Conservation (phyloP, 306 rosid genomes). For the Quercus engelmannii region DNA sequence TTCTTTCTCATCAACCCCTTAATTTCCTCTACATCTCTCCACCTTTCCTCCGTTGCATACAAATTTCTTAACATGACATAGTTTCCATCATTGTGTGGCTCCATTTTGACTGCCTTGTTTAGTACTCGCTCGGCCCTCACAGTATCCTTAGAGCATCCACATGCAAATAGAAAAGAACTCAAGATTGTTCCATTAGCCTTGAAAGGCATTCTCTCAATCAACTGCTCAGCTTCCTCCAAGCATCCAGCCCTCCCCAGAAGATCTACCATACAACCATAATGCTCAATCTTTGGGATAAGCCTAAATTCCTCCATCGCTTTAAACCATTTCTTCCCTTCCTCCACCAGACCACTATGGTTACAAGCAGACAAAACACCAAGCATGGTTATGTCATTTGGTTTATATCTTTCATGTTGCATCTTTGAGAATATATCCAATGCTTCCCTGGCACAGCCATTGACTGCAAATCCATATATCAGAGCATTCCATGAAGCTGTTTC, state of each 20-base stretch:
- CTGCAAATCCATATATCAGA: constrained; percentile 64
- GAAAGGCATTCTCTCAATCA: constrained; percentile 59
- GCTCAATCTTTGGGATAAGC: constrained; percentile 61
- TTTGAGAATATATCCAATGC: constrained; percentile 47
- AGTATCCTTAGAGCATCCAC: constrained; percentile 51
- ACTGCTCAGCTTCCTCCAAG: constrained; percentile 65
- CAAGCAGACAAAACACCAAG: constrained; percentile 61
- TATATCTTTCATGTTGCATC: constrained; percentile 38
- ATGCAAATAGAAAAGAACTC: constrained; percentile 63
- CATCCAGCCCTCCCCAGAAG: constrained; percentile 69
- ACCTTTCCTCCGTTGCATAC: constrained; percentile 51
- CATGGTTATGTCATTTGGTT: constrained; percentile 55
- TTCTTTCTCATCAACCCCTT: constrained; percentile 48
- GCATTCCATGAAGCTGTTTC: constrained; percentile 75
- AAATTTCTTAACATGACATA: constrained; percentile 60
- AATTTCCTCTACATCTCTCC: constrained; percentile 58
- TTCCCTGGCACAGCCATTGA: constrained; percentile 61
- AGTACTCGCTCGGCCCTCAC: constrained; percentile 57
- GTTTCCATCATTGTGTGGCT: constrained; percentile 44
- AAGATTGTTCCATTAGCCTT: constrained; percentile 57
- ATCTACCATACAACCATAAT: constrained; percentile 74
- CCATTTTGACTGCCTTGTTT: constrained; percentile 34
- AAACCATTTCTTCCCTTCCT: constrained; percentile 65
- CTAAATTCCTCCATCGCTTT: constrained; percentile 46
- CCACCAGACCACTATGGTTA: constrained; percentile 62